phyloP scores from a whole-genome alignment of 371 early-diverging fungal species.

The Lichtheimia corymbifera region DNA sequence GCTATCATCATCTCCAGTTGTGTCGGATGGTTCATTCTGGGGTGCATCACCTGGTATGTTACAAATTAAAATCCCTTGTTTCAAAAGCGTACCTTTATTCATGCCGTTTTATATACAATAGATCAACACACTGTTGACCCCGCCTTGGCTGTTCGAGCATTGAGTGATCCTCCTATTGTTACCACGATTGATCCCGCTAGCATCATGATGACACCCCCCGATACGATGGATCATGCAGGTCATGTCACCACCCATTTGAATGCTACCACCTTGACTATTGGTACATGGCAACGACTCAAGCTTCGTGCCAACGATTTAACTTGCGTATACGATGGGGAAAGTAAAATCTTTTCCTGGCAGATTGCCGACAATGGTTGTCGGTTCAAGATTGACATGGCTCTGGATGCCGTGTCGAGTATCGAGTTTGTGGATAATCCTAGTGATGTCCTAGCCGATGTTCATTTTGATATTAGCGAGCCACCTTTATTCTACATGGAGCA shows the following conservation, averaged over 20 bases:
- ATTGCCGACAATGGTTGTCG: slow-evolving; percentile 65
- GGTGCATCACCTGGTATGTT: slow-evolving; percentile 18
- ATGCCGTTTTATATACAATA: neutral
- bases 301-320: slow-evolving; percentile 60
- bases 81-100: neutral
- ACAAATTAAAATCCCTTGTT: neutral
- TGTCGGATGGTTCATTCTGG: slow-evolving; percentile 13
- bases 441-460: slow-evolving; percentile 55
- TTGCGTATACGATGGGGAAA: slow-evolving; percentile 59
- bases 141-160: slow-evolving; percentile 7
- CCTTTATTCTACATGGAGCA: slow-evolving; percentile 69
- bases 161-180: slow-evolving; percentile 19
- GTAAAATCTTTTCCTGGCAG: slow-evolving; percentile 69
- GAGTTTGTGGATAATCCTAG: slow-evolving; percentile 53
- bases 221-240: neutral
- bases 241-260: slow-evolving; percentile 24
- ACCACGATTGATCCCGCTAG: slow-evolving; percentile 29
- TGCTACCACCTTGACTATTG: slow-evolving; percentile 70
- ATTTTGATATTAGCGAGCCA: slow-evolving; percentile 61
- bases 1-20: neutral
- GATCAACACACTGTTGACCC: too few species aligned
- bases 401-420: slow-evolving; percentile 62
- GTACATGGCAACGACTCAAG: slow-evolving; percentile 78
- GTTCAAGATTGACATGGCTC: slow-evolving; percentile 73
- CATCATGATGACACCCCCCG: slow-evolving; percentile 20